These are phyloP conservation scores for Coemansia asiatica DNA, from an alignment of 192 early-diverging fungal genomes.

Conservation along the genomic window DNA sequence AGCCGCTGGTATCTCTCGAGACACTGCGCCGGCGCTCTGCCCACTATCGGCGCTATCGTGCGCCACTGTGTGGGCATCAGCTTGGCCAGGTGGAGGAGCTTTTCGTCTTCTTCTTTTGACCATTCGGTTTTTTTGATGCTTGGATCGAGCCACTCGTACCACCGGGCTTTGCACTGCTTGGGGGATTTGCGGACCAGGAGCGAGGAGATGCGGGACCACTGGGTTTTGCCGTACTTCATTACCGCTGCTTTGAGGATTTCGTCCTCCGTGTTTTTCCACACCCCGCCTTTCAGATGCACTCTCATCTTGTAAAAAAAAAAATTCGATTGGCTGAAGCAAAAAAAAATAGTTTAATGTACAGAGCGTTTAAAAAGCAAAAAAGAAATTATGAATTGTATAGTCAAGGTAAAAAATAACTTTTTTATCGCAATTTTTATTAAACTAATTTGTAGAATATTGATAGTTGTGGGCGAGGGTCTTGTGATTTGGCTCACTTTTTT, in stretches of 20 bases:
- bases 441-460: too few species aligned
- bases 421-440: too few species aligned
- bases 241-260: conserved; percentile 96
- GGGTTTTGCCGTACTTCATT: conserved; percentile 99
- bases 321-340: too few species aligned
- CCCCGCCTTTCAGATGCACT: conserved; percentile 69
- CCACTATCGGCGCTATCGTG: conserved; percentile 97
- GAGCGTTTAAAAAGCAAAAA: too few species aligned
- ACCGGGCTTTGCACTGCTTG: conserved; percentile 98
- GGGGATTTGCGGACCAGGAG: conserved; percentile 92
- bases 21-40: conserved; percentile 94
- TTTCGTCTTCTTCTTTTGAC: conserved; percentile 98
- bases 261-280: conserved; percentile 99
- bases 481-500: too few species aligned
- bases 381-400: too few species aligned
- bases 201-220: conserved; percentile 98
- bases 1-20: conserved; percentile 93
- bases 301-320: conserved; percentile 24
- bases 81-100: conserved; percentile 93
- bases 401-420: too few species aligned
- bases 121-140: conserved; percentile 99
- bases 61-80: conserved; percentile 99
- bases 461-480: too few species aligned
- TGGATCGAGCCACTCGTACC: conserved; percentile 99
- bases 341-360: background rate